Evolutionary conservation across 192 early-diverging fungal species (phyloP).

Genomic region (Geranomyces michiganensis): DNA sequence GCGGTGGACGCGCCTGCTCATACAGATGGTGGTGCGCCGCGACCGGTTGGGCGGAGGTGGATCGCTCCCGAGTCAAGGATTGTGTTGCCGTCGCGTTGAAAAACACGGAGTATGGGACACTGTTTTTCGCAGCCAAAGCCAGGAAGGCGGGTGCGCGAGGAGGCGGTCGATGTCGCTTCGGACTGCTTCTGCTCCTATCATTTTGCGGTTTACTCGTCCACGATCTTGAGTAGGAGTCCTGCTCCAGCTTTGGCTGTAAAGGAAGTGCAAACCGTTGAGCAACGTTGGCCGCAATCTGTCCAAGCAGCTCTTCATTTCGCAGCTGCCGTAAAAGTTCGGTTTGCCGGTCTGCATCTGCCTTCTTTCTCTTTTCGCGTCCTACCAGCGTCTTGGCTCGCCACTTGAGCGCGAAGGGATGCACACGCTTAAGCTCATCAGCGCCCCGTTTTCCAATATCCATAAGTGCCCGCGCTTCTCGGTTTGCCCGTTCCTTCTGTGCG

Average conservation of each 20-base stretch:
- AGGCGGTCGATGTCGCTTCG: conserved; percentile 7
- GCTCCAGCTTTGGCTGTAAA: no score
- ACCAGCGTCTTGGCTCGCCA: conserved; percentile 12
- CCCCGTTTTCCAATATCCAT: not conserved
- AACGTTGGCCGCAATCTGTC: not conserved
- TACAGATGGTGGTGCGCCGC: no score
- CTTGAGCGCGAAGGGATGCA: not conserved
- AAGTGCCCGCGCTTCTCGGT: not conserved
- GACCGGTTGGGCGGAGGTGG: no score
- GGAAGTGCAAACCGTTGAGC: not conserved
- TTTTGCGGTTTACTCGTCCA: no score
- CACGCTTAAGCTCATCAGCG: not conserved
- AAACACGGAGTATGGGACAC: no score
- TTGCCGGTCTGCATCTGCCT: not conserved
- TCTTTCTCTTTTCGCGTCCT: not conserved
- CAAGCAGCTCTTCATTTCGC: not conserved
- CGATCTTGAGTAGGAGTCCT: no score
- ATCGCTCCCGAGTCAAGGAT: no score
- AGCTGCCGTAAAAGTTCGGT: not conserved
- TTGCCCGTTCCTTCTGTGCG: not conserved
- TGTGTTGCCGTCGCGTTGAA: no score
- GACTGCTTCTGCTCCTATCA: not conserved
- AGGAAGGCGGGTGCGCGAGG: not conserved
- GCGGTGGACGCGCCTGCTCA: no score
- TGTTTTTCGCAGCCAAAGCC: not conserved